Evolutionary conservation across 208 protist genomes (phyloP).

Genomic region (Acanthamoeba castellanii): DNA sequence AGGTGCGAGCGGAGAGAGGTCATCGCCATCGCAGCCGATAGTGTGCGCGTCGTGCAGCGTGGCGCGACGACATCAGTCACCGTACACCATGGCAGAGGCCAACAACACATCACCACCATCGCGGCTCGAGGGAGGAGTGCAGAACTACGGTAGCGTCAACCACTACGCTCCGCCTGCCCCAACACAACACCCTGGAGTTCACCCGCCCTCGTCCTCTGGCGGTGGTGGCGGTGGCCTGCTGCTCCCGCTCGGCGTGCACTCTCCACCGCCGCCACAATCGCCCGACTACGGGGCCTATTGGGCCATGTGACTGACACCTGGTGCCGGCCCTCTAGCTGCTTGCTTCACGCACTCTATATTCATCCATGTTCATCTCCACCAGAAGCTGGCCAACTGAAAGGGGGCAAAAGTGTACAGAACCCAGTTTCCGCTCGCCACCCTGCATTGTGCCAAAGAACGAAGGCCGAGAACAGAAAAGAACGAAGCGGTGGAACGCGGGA

Average conservation of each 20-base stretch:
- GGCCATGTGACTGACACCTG: not conserved
- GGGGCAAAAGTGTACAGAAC: too few species aligned
- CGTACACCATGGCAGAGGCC: not conserved
- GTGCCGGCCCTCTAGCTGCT: too few species aligned
- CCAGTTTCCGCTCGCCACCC: too few species aligned
- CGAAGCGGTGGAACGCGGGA: too few species aligned
- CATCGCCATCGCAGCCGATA: not conserved
- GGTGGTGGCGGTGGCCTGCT: too few species aligned
- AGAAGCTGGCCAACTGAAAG: too few species aligned
- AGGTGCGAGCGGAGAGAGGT: not conserved
- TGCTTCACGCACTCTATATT: too few species aligned
- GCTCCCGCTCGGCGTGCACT: not conserved
- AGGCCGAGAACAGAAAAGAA: too few species aligned
- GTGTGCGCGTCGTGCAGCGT: not conserved
- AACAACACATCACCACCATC: not conserved
- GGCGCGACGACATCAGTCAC: not conserved
- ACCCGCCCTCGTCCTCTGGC: not conserved
- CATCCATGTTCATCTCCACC: too few species aligned
- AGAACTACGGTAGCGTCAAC: not conserved
- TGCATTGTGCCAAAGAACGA: too few species aligned
- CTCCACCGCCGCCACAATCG: not conserved
- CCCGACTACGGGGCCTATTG: slow-evolving; percentile 1
- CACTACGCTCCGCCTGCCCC: not conserved
- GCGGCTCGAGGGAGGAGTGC: too few species aligned
- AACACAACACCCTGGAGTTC: not conserved